Conservation (phyloP, 2,329 filamentous ascomycete species). For the Colletotrichum cereale region DNA sequence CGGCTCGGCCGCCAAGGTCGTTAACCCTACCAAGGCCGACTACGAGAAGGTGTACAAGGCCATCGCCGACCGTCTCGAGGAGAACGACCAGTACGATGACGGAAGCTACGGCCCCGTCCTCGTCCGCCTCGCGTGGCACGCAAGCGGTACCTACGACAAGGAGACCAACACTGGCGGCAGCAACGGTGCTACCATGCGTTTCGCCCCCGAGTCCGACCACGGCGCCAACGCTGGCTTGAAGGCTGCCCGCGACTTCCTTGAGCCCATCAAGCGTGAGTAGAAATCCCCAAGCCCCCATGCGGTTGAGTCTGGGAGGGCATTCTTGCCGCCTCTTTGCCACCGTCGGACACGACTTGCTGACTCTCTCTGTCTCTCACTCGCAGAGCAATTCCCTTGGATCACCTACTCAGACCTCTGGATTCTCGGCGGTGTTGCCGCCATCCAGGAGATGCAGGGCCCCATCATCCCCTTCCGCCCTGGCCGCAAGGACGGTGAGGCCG, state of each 20-base stretch:
- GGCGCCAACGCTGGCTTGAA: slow-evolving; percentile 94
- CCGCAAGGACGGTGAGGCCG: slow-evolving; percentile 81
- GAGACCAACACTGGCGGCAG: slow-evolving; percentile 89
- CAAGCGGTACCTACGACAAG: slow-evolving; percentile 91
- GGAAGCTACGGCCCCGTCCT: slow-evolving; percentile 95
- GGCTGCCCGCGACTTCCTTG: slow-evolving; percentile 89
- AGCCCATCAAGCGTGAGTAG: slow-evolving; percentile 83
- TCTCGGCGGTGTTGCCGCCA: slow-evolving; percentile 83
- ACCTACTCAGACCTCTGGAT: slow-evolving; percentile 98
- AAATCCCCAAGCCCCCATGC: no score
- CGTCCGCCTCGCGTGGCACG: slow-evolving; percentile 93
- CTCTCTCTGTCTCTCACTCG: background rate
- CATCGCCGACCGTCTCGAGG: slow-evolving; percentile 82
- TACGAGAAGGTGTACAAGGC: slow-evolving; percentile 97
- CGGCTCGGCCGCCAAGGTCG: slow-evolving; percentile 63
- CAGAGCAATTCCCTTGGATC: slow-evolving; percentile 92
- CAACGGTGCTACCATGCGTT: slow-evolving; percentile 98
- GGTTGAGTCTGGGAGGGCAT: background rate
- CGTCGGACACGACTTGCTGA: slow-evolving; percentile 23
- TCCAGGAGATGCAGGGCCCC: slow-evolving; percentile 96
- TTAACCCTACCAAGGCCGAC: slow-evolving; percentile 82
- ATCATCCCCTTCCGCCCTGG: slow-evolving; percentile 90
- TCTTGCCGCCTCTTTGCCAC: background rate
- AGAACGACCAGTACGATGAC: slow-evolving; percentile 96
- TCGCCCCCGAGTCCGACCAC: slow-evolving; percentile 88